Evolutionary conservation across 116 monocot species (phyloP).

Genomic region (Zostera marina): DNA sequence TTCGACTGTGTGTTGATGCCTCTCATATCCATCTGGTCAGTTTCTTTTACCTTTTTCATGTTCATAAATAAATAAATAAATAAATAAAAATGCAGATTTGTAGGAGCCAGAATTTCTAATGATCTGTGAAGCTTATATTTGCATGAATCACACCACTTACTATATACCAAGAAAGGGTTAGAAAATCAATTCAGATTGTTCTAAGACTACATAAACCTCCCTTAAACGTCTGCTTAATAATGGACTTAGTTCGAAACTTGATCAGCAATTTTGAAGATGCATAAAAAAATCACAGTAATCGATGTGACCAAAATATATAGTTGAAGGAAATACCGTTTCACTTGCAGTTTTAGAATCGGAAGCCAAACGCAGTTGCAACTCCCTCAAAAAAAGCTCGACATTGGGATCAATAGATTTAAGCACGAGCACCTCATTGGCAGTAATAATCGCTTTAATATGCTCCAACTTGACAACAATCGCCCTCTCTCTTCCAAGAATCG

Average conservation of each 20-base stretch:
- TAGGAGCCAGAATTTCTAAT: not conserved
- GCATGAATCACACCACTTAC: not conserved
- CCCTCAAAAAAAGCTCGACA: slow-evolving; percentile 27
- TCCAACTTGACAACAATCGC: slow-evolving; percentile 51
- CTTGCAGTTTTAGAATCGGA: not conserved
- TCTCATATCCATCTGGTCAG: not conserved
- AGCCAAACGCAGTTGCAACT: slow-evolving; percentile 15
- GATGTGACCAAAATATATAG: too few relatives aligned
- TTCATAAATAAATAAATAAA: not conserved
- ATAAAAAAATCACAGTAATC: too few relatives aligned
- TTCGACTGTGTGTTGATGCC: not conserved
- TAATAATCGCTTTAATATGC: slow-evolving; percentile 45
- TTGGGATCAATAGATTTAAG: slow-evolving; percentile 33
- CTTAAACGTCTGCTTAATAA: too few relatives aligned
- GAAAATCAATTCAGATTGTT: too few relatives aligned
- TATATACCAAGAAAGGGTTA: too few relatives aligned
- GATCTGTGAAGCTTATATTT: not conserved
- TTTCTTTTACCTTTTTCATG: not conserved
- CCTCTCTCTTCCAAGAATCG: slow-evolving; percentile 38
- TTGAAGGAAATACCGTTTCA: not conserved
- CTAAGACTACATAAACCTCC: too few relatives aligned
- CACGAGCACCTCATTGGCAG: slow-evolving; percentile 40
- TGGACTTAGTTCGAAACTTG: too few relatives aligned
- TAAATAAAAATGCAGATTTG: not conserved
- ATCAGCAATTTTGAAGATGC: too few relatives aligned